Conservation (phyloP, 1,284 basidiomycete genomes). For the Takashimella koratensis region DNA sequence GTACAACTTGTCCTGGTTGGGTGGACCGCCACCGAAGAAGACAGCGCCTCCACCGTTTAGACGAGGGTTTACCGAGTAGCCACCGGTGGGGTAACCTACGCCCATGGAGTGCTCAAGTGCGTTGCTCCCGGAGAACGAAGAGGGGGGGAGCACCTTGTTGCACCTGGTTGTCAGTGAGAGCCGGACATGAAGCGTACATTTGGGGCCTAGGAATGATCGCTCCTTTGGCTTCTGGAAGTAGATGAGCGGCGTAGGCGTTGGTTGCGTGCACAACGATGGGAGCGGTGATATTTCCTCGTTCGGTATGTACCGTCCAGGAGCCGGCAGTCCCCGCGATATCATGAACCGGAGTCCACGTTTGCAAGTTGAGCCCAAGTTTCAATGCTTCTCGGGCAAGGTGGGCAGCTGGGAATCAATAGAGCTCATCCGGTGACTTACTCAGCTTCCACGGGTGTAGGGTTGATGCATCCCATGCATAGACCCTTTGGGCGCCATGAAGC, state of each 20-base stretch:
- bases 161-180: no score
- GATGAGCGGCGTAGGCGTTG: slow-evolving; percentile 28
- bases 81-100: slow-evolving; percentile 14
- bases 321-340: slow-evolving; percentile 12
- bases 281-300: slow-evolving; percentile 24
- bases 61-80: slow-evolving; percentile 23
- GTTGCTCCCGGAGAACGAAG: slow-evolving; percentile 15
- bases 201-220: no score
- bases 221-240: slow-evolving; percentile 30
- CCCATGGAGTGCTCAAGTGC: slow-evolving; percentile 17
- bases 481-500: no score
- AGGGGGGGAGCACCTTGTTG: slow-evolving; percentile 20
- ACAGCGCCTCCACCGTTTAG: slow-evolving; percentile 12
- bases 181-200: no score
- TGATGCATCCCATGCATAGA: slow-evolving; percentile 28
- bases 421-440: slow-evolving; percentile 15
- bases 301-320: slow-evolving; percentile 26
- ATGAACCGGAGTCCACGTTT: slow-evolving; percentile 17
- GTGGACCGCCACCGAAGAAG: slow-evolving; percentile 18
- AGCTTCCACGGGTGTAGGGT: no score
- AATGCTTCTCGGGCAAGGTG: neutral
- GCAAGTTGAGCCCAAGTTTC: no score
- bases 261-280: slow-evolving; percentile 30
- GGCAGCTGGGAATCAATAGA: slow-evolving; percentile 5
- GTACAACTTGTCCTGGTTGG: slow-evolving; percentile 16